Percentiles rank a stretch among this genome's conserved stretches.
Conservation (phyloP, 2,329 filamentous ascomycete species). For the Beauveria scarabaeidicola region DNA sequence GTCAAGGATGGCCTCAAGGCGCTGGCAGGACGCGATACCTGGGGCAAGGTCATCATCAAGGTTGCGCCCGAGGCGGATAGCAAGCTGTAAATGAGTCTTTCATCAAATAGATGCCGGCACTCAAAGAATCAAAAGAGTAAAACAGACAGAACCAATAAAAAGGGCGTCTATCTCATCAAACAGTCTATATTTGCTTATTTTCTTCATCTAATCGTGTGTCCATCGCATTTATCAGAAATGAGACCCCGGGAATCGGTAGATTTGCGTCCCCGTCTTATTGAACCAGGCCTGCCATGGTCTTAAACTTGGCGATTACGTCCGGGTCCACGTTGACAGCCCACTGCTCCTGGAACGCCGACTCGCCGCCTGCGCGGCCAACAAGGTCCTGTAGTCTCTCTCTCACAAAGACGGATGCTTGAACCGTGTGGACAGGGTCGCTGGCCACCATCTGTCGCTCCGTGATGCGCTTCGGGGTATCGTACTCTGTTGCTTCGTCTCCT, state of each 20-base stretch:
- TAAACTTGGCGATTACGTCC: slow-evolving; percentile 60
- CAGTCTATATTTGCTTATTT: neutral
- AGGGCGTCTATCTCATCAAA: neutral
- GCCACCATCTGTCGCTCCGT: slow-evolving; percentile 44
- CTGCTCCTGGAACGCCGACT: slow-evolving; percentile 55
- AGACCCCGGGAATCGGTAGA: slow-evolving; percentile 11
- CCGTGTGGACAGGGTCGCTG: slow-evolving; percentile 58
- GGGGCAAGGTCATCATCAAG: slow-evolving; percentile 93
- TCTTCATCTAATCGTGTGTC: slow-evolving; percentile 1
- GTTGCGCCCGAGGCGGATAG: slow-evolving; percentile 59
- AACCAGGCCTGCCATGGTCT: slow-evolving; percentile 20
- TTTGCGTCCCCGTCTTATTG: slow-evolving; percentile 11
- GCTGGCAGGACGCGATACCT: slow-evolving; percentile 73
- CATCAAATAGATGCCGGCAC: neutral
- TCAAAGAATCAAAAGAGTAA: neutral
- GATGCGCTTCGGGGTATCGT: slow-evolving; percentile 47
- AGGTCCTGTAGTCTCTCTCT: slow-evolving; percentile 50
- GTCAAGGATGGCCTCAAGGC: slow-evolving; percentile 69
- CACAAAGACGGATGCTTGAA: slow-evolving; percentile 58
- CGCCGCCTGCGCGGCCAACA: slow-evolving; percentile 53
- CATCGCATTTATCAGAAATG: neutral
- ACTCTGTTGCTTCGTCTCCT: slow-evolving; percentile 35
- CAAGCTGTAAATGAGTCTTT: slow-evolving; percentile 35
- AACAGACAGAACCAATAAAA: neutral
- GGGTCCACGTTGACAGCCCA: slow-evolving; percentile 69